A percentile compares a stretch with the other conserved stretches of the same genome.
These are phyloP conservation scores for Trypanosoma cruzi DNA, from an alignment of 208 protist genomes.

Conservation along the genomic window DNA sequence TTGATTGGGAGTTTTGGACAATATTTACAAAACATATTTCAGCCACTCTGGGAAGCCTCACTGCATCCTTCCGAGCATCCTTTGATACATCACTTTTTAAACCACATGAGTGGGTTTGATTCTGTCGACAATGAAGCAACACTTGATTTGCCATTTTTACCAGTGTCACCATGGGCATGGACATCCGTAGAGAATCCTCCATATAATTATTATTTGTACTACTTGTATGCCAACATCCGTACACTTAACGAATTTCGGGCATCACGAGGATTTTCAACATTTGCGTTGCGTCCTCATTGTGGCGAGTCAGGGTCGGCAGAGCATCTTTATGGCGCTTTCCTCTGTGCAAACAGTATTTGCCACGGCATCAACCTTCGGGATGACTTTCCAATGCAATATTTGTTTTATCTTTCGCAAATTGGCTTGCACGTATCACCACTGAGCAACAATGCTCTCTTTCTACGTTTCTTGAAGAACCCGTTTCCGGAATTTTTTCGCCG, in stretches of 20 bases:
- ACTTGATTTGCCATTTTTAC: conserved; percentile 63
- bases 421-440: conserved; percentile 99
- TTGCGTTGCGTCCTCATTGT: conserved; percentile 97
- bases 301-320: conserved; percentile 94
- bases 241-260: conserved; percentile 96
- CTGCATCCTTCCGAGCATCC: conserved; percentile 95
- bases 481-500: conserved; percentile 96
- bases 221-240: conserved; percentile 98
- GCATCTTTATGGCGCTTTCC: conserved; percentile 95
- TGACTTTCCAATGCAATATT: conserved; percentile 95
- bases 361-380: conserved; percentile 97
- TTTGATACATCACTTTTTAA: conserved; percentile 96
- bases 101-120: conserved; percentile 98
- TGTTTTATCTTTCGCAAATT: conserved; percentile 98
- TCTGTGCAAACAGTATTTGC: conserved; percentile 95
- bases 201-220: conserved; percentile 99
- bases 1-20: conserved; percentile 94
- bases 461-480: conserved; percentile 96
- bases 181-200: conserved; percentile 95
- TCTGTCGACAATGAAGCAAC: conserved; percentile 97
- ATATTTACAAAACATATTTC: conserved; percentile 98
- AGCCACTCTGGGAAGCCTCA: conserved; percentile 98
- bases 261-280: conserved; percentile 90
- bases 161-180: conserved; percentile 93
- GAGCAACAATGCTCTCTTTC: conserved; percentile 99